phyloP scores from a whole-genome alignment of 805 yeast genomes.

The Candida ovalis region DNA sequence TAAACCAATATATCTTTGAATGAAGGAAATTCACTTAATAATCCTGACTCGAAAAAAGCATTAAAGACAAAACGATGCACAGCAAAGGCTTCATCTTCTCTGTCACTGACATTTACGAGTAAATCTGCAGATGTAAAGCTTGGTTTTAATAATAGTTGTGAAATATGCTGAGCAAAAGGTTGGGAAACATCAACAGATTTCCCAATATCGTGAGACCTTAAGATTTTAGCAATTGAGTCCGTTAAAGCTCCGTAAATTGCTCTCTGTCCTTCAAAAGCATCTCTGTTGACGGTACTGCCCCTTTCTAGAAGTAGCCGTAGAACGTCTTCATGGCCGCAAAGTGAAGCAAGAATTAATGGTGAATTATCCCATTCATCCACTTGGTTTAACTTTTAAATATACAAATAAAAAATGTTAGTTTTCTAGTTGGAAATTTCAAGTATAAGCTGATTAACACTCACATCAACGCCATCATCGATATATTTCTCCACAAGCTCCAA shows the following conservation, averaged over 20 bases:
- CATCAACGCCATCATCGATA: slow-evolving; percentile 49
- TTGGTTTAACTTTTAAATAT: slow-evolving; percentile 30
- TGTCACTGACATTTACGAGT: slow-evolving; percentile 22
- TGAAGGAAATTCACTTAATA: background rate
- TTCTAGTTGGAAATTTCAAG: background rate
- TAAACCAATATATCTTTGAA: background rate
- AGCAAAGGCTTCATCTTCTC: slow-evolving; percentile 10
- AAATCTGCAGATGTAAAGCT: slow-evolving; percentile 34
- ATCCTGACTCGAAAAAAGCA: slow-evolving; percentile 13
- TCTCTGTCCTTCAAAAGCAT: slow-evolving; percentile 75
- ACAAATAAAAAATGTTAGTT: background rate
- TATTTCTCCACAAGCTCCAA: slow-evolving; percentile 56
- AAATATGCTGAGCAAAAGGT: slow-evolving; percentile 70
- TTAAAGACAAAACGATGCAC: slow-evolving; percentile 41
- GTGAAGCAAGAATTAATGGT: slow-evolving; percentile 66
- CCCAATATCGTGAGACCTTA: slow-evolving; percentile 60
- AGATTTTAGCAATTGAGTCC: slow-evolving; percentile 55
- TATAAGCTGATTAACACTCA: slow-evolving; percentile 16
- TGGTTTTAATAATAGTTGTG: slow-evolving; percentile 38
- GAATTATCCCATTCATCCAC: slow-evolving; percentile 74
- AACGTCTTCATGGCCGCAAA: slow-evolving; percentile 69
- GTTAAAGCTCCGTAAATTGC: slow-evolving; percentile 77
- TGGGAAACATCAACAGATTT: slow-evolving; percentile 63
- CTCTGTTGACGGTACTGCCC: slow-evolving; percentile 78
- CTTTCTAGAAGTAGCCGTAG: slow-evolving; percentile 57